These are phyloP conservation scores for Diaporthe aspalathi DNA, from an alignment of 2,329 filamentous ascomycete species.

Conservation along the genomic window DNA sequence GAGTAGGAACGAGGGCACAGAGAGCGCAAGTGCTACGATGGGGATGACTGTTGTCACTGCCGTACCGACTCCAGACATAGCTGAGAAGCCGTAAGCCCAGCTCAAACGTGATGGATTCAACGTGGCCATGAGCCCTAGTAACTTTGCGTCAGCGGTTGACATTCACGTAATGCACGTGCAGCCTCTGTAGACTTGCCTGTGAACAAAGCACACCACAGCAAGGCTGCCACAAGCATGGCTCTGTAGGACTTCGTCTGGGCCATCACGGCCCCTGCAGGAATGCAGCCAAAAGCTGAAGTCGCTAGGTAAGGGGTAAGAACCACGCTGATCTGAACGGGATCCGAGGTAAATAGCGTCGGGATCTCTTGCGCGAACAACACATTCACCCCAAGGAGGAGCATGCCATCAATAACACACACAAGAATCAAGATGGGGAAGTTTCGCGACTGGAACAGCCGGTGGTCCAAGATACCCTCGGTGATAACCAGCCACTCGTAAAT, in stretches of 20 bases:
- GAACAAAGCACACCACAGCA: constrained; percentile 33
- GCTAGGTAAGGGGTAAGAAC: constrained; percentile 30
- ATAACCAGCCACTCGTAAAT: constrained; percentile 26
- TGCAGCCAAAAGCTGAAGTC: constrained; percentile 32
- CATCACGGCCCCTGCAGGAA: constrained; percentile 34
- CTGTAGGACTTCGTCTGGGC: constrained; percentile 19
- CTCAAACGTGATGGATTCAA: constrained; percentile 19
- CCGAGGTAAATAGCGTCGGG: constrained; percentile 29
- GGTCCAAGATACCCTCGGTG: constrained; percentile 30
- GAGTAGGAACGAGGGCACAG: constrained; percentile 35
- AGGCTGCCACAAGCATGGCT: constrained; percentile 22
- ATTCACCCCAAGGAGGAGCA: constrained; percentile 35
- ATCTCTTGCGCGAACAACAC: constrained; percentile 34
- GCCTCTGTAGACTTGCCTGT: not conserved
- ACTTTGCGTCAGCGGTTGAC: not conserved
- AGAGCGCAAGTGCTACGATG: constrained; percentile 27
- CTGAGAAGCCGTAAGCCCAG: constrained; percentile 31
- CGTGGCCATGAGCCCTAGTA: constrained; percentile 29
- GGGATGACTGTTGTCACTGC: constrained; percentile 35
- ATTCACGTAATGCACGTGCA: rapidly evolving
- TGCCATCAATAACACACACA: constrained; percentile 34
- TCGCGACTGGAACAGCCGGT: constrained; percentile 30
- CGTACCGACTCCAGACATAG: constrained; percentile 31
- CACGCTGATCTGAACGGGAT: constrained; percentile 29
- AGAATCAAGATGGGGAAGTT: constrained; percentile 32